Evolutionary conservation across 805 yeast genomes (phyloP), one percentile per base, ranked within the genome.

Genomic region (Wickerhamiella spandovensis): DNA sequence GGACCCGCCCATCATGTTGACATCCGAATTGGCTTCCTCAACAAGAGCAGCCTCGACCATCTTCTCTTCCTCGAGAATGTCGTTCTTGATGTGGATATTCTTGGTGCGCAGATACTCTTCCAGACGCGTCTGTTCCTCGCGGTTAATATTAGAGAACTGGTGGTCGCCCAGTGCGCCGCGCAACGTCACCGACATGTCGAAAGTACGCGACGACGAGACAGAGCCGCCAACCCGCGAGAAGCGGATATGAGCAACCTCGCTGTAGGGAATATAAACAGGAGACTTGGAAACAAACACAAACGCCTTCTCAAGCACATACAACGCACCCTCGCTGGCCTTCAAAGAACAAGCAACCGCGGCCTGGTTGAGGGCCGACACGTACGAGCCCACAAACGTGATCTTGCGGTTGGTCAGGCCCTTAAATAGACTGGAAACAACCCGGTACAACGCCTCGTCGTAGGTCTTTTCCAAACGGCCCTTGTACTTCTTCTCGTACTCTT

Each of bases 311-410:
- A 92, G 74, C n/a, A 95, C 87, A 66, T 85, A 92, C 53, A 92
- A 69, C 59, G 88, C 84, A 25, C 98, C 97, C 70, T 92, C 97
- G 47, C 85, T 83, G 0, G 97, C 97, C 67, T 90, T 92, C 58
- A 86, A 76, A 6, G 97, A 86, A 68, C 97, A 90, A 20, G 87
- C 75, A 25, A 92, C 83, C 3, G 95, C 96, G 13, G 95, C 84
- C 60, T 83, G 87, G 44, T 78, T 79, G 61, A 80, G 82, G 39
- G 81, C 77, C 5, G 95, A 82, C 53, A 74, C 74, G 72, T 78
- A 92, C 2, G 83, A 72, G 13, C 95, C 95, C 0, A 97, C 95
- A 42, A 81, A 79, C 24, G 86, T 79, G 51, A 90, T 78, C 61
- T 88, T 81, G 54, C 89, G 79, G 56, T 86, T 95, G 3, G 95